A percentile compares a stretch with the other conserved stretches of the same genome.
Evolutionary conservation across 768 basidiomycete genomes (phyloP).

Genomic region (Mycena crocata): DNA sequence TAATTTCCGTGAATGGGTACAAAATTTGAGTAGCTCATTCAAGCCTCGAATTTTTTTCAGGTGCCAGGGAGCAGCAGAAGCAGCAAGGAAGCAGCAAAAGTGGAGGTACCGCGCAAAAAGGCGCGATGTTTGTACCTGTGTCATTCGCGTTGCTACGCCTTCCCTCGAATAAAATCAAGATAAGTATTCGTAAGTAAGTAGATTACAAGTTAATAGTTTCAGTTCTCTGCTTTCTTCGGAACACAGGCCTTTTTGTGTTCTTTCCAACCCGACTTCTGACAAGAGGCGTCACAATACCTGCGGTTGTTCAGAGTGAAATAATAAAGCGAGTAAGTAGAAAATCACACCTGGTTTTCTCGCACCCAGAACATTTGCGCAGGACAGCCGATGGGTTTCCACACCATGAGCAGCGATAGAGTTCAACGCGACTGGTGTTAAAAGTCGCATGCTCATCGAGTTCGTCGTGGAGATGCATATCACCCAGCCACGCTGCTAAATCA

Average conservation of each 20-base stretch:
- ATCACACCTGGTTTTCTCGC: conserved; percentile 54
- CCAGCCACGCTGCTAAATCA: conserved; percentile 69
- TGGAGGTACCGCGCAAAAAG: too few species aligned
- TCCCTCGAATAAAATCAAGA: not conserved
- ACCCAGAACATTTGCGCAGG: conserved; percentile 63
- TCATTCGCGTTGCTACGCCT: too few species aligned
- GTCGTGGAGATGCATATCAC: conserved; percentile 54
- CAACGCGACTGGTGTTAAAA: conserved; percentile 54
- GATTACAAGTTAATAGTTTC: not conserved
- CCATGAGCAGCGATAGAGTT: conserved; percentile 71
- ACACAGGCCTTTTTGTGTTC: conserved; percentile 40
- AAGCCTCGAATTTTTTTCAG: too few species aligned
- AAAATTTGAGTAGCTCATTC: conserved; percentile 10
- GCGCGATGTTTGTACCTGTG: too few species aligned
- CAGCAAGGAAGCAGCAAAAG: too few species aligned
- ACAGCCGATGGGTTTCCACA: conserved; percentile 73
- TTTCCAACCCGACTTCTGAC: conserved; percentile 52
- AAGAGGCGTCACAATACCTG: conserved; percentile 53
- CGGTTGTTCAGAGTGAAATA: not conserved
- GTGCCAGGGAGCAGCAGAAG: too few species aligned
- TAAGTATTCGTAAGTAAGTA: not conserved
- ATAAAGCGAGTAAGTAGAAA: not conserved
- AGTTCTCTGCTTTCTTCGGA: not conserved
- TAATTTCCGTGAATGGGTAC: conserved; percentile 78
- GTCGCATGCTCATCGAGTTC: conserved; percentile 40